A percentile compares a stretch with the other conserved stretches of the same genome.
Conservation (phyloP, 495 filamentous ascomycete species). For the Penicillium paxilli region DNA sequence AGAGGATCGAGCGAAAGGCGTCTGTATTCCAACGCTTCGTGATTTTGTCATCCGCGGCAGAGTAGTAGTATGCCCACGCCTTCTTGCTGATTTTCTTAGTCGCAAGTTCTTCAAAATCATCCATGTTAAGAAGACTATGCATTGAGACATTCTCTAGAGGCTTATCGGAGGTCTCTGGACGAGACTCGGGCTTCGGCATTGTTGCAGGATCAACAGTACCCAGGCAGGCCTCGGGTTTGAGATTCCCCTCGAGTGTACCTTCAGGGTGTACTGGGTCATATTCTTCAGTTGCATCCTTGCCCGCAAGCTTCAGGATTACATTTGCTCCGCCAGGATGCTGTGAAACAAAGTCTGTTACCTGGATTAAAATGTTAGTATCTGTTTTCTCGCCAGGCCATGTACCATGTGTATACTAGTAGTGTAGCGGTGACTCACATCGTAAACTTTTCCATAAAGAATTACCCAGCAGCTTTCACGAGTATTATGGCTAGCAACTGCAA, state of each 20-base stretch:
- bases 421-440: conserved; percentile 62
- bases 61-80: conserved; percentile 95
- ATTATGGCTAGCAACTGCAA: conserved; percentile 73
- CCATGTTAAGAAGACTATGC: conserved; percentile 74
- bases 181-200: conserved; percentile 49
- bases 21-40: conserved; percentile 76
- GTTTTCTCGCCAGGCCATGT: neutral
- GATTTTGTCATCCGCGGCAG: conserved; percentile 80
- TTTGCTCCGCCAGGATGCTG: conserved; percentile 84
- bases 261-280: conserved; percentile 91
- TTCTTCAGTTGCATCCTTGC: conserved; percentile 86
- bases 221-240: conserved; percentile 69
- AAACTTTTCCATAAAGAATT: conserved; percentile 80
- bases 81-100: conserved; percentile 74
- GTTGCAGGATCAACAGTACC: conserved; percentile 72
- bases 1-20: conserved; percentile 73
- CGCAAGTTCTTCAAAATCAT: conserved; percentile 72
- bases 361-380: neutral
- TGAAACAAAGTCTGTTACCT: conserved; percentile 72
- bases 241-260: conserved; percentile 80
- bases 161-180: conserved; percentile 16
- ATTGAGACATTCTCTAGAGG: conserved; percentile 54
- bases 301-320: conserved; percentile 82
- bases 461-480: conserved; percentile 87
- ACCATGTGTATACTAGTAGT: too few species aligned